Conservation (phyloP, 192 early-diverging fungal species). For the Dimargaris cristalligena region DNA sequence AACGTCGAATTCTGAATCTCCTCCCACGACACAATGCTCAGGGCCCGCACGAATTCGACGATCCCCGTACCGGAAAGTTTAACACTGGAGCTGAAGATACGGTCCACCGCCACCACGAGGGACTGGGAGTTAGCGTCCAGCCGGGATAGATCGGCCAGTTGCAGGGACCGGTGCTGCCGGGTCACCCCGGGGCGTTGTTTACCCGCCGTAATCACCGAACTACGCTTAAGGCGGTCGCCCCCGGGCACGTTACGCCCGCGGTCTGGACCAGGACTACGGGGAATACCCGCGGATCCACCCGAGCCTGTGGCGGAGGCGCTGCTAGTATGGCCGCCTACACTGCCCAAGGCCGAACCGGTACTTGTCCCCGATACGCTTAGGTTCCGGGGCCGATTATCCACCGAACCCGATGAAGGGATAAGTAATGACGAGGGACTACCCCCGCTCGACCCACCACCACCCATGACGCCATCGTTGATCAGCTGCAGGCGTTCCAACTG, state of each 20-base stretch:
- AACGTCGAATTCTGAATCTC: conserved; percentile 56
- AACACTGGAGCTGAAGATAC: conserved; percentile 65
- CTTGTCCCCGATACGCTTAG: not conserved
- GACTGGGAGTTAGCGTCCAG: conserved; percentile 46
- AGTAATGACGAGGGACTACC: not conserved
- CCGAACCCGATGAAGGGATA: not conserved
- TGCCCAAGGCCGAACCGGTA: no score
- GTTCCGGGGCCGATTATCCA: not conserved
- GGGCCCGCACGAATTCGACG: conserved; percentile 71
- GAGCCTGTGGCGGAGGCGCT: no score
- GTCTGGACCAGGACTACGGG: no score
- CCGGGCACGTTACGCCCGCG: no score
- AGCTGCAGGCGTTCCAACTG: conserved; percentile 79
- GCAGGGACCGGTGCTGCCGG: not conserved
- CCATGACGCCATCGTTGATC: conserved; percentile 25
- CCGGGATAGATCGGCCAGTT: conserved; percentile 38
- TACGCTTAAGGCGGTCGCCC: not conserved
- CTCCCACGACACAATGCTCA: conserved; percentile 74
- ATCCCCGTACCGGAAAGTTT: conserved; percentile 67
- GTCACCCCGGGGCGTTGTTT: conserved; percentile 1
- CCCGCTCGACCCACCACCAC: not conserved
- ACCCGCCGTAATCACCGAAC: not conserved
- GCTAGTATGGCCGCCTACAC: no score
- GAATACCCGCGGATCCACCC: not conserved
- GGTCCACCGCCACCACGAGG: conserved; percentile 65